Percentiles rank a stretch among this genome's conserved stretches.
These are phyloP conservation scores for Mycena haematopus DNA, from an alignment of 768 basidiomycete species.

Conservation along the genomic window DNA sequence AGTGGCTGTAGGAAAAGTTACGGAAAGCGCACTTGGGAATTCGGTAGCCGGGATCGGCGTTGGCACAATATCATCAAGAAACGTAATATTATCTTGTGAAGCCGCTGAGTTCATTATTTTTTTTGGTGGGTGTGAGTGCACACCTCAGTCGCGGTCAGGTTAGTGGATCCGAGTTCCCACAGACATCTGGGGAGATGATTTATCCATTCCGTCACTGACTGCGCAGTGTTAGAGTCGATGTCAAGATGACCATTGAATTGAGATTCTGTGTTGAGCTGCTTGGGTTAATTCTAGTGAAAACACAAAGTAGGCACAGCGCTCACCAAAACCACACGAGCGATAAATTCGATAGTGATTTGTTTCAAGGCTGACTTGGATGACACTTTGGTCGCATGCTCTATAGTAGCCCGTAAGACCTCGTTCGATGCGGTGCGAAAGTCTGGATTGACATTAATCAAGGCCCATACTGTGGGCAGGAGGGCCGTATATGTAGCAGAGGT, in stretches of 20 bases:
- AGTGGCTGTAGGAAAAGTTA: background rate
- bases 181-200: slow-evolving; percentile 77
- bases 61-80: slow-evolving; percentile 69
- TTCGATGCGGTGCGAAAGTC: slow-evolving; percentile 32
- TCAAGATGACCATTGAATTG: slow-evolving; percentile 59
- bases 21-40: slow-evolving; percentile 49
- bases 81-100: slow-evolving; percentile 57
- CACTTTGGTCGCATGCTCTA: slow-evolving; percentile 70
- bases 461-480: slow-evolving; percentile 82
- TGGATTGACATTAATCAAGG: slow-evolving; percentile 55
- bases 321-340: slow-evolving; percentile 75
- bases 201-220: slow-evolving; percentile 64
- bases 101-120: background rate
- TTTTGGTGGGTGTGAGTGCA: slow-evolving; percentile 21
- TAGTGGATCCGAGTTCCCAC: slow-evolving; percentile 80
- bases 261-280: slow-evolving; percentile 65
- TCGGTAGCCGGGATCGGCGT: slow-evolving; percentile 53
- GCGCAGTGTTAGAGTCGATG: slow-evolving; percentile 36
- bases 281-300: slow-evolving; percentile 9
- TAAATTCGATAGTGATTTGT: slow-evolving; percentile 73
- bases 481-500: slow-evolving; percentile 64
- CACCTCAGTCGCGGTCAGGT: slow-evolving; percentile 69
- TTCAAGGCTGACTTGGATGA: slow-evolving; percentile 70
- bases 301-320: slow-evolving; percentile 33
- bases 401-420: slow-evolving; percentile 57